Percentiles rank a stretch among this genome's conserved stretches.
These are phyloP conservation scores for Amaranthus cruentus DNA, from an alignment of 148 eudicot species.

Conservation along the genomic window DNA sequence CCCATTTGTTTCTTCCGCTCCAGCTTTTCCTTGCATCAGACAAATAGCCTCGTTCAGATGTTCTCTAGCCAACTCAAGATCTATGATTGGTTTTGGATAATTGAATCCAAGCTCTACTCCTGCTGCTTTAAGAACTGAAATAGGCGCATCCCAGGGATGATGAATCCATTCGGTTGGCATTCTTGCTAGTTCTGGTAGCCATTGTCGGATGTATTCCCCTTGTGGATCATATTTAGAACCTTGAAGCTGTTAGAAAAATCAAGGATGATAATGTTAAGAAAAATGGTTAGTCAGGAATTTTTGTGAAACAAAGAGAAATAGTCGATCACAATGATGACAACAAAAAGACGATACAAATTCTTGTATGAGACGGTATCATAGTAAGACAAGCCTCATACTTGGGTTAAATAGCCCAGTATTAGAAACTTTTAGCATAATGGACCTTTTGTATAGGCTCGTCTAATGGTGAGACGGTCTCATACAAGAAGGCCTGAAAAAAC, in stretches of 20 bases:
- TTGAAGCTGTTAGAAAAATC: conserved; percentile 54
- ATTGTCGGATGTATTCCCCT: conserved; percentile 82
- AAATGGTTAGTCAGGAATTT: background rate
- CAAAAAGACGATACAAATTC: too few species aligned
- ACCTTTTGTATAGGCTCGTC: too few species aligned
- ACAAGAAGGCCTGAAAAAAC: too few species aligned
- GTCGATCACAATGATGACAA: too few species aligned
- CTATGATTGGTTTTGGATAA: conserved; percentile 81
- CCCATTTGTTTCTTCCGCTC: conserved; percentile 36
- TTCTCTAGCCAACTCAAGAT: conserved; percentile 66
- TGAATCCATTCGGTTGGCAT: conserved; percentile 98
- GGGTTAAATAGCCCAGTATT: too few species aligned
- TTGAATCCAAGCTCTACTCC: conserved; percentile 85
- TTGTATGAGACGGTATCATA: too few species aligned
- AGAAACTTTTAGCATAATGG: too few species aligned
- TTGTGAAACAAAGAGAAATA: too few species aligned
- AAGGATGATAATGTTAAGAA: background rate
- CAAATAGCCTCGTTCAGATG: conserved; percentile 55
- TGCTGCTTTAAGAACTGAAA: conserved; percentile 60
- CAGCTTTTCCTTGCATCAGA: conserved; percentile 55
- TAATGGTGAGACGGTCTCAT: too few species aligned
- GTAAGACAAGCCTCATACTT: too few species aligned
- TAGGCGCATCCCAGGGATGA: conserved; percentile 94
- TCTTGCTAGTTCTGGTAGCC: conserved; percentile 94
- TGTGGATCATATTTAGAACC: conserved; percentile 82